These are phyloP conservation scores for Globisporangium echinulatum DNA, from an alignment of 352 stramenopile genomes.

Conservation along the genomic window DNA sequence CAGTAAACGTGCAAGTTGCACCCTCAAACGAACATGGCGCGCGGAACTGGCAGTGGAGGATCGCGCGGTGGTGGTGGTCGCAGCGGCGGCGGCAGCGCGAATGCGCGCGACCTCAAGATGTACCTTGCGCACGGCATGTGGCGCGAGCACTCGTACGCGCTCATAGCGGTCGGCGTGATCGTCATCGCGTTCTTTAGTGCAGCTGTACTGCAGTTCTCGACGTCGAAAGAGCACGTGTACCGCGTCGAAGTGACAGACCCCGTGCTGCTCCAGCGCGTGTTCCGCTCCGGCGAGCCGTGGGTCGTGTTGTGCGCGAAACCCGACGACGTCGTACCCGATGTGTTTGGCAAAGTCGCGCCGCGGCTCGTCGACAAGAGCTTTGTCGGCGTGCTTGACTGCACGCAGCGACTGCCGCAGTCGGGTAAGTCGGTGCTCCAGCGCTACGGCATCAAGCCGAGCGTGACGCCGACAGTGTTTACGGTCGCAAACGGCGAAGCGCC, in stretches of 20 bases:
- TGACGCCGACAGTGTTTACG: constrained; percentile 71
- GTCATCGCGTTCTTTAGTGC: constrained; percentile 55
- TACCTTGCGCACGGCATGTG: constrained; percentile 82
- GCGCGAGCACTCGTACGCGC: constrained; percentile 63
- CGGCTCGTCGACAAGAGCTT: constrained; percentile 49
- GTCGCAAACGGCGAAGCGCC: constrained; percentile 69
- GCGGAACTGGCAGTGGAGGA: neutral
- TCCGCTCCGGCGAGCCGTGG: constrained; percentile 77
- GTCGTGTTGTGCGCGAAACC: constrained; percentile 66
- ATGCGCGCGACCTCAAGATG: constrained; percentile 72
- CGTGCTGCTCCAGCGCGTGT: constrained; percentile 55
- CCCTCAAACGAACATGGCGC: neutral
- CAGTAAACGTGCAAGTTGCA: too few relatives aligned
- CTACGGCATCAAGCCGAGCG: constrained; percentile 54
- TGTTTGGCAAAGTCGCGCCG: constrained; percentile 59
- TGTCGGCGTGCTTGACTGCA: constrained; percentile 72
- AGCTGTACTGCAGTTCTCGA: constrained; percentile 62
- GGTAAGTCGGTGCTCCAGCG: constrained; percentile 54
- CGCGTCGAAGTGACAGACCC: constrained; percentile 53
- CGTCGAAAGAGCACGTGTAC: constrained; percentile 52
- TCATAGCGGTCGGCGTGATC: constrained; percentile 39
- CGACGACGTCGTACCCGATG: constrained; percentile 63
- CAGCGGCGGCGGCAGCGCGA: constrained; percentile 30
- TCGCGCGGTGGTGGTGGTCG: constrained; percentile 7
- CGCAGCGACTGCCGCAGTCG: constrained; percentile 38